Evolutionary conservation across 306 rosid genomes (phyloP).

Genomic region (Fragaria nilgerrensis): DNA sequence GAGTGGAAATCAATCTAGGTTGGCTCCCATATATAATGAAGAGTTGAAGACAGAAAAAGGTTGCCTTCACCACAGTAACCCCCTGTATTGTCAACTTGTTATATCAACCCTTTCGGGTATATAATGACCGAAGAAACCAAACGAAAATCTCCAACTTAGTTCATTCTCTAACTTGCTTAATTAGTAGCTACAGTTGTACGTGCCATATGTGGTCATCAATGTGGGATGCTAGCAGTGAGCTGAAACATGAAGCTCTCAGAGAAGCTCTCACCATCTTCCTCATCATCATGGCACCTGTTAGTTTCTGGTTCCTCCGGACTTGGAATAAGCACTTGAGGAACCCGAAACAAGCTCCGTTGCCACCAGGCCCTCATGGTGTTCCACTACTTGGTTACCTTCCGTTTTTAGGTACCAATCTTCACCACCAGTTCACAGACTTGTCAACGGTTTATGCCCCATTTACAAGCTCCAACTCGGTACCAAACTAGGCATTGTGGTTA

Average conservation of each 20-base stretch:
- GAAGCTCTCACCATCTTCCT: not conserved
- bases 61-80: too few species aligned
- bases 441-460: constrained; percentile 26
- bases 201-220: not conserved
- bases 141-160: not conserved
- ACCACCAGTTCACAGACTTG: constrained; percentile 23
- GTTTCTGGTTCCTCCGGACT: not conserved
- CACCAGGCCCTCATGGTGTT: constrained; percentile 36
- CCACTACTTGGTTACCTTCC: constrained; percentile 40
- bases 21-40: too few species aligned
- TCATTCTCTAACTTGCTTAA: not conserved
- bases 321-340: not conserved
- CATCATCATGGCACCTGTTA: not conserved
- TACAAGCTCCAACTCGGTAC: constrained; percentile 30
- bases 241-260: constrained; percentile 1
- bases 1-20: too few species aligned
- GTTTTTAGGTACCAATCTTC: constrained; percentile 25
- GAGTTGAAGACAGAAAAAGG: too few species aligned
- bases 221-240: not conserved
- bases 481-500: constrained; percentile 24
- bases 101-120: too few species aligned
- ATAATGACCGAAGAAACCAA: not conserved
- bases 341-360: constrained; percentile 4
- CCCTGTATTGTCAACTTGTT: too few species aligned
- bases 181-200: not conserved